Conservation (phyloP, 2,329 filamentous ascomycete species). For the Cordyceps pruinosa region DNA sequence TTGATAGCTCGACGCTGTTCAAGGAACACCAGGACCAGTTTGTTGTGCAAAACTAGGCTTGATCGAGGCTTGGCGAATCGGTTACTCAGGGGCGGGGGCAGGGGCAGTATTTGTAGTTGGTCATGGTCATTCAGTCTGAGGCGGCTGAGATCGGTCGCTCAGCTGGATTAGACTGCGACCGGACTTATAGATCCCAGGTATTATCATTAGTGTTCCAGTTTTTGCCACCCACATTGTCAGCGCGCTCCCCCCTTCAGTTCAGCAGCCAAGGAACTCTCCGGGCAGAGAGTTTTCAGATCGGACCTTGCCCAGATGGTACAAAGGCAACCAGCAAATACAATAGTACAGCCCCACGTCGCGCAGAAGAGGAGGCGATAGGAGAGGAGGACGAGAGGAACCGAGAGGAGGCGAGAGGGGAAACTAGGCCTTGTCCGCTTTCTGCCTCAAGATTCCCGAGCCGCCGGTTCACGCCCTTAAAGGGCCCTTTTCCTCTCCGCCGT, state of each 20-base stretch:
- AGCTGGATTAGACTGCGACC: not conserved
- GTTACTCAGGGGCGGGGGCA: not conserved
- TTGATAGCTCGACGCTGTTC: slow-evolving; percentile 42
- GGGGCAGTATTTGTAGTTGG: not conserved
- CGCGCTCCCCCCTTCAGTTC: not conserved
- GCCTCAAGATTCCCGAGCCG: not conserved
- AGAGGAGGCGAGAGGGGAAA: not conserved
- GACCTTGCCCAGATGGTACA: not conserved
- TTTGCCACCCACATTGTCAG: not conserved
- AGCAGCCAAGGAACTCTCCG: not conserved
- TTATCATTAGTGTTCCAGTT: not conserved
- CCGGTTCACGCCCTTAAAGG: not conserved
- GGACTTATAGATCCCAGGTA: too few relatives aligned
- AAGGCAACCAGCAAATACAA: not conserved
- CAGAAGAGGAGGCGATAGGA: not conserved
- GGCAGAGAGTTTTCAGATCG: not conserved
- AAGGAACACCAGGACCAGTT: slow-evolving; percentile 41
- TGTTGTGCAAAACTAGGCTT: slow-evolving; percentile 22
- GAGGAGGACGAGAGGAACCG: too few relatives aligned
- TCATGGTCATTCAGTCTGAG: not conserved
- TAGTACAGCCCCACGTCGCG: not conserved
- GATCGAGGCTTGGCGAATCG: not conserved
- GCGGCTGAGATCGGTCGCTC: not conserved
- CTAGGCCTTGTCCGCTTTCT: not conserved
- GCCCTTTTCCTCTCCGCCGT: not conserved